phyloP scores from a whole-genome alignment of 169 alveolate species.

The Plasmodium gallinaceum region DNA sequence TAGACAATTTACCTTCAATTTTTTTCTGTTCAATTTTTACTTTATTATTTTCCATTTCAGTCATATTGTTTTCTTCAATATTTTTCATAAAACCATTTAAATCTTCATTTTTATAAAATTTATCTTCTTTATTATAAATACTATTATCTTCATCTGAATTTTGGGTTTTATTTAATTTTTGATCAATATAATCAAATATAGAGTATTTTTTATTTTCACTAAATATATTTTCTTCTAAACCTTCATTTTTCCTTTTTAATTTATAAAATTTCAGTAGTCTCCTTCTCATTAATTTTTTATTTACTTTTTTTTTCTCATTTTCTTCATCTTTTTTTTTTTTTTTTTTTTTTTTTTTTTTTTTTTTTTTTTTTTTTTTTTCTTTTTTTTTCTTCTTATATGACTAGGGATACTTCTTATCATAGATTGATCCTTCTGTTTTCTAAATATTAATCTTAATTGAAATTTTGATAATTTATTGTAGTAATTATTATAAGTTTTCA shows the following conservation, averaged over 20 bases:
- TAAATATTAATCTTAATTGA: conserved; percentile 59
- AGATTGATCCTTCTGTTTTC: conserved; percentile 75
- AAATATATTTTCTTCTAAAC: conserved; percentile 55
- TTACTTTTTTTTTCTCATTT: conserved; percentile 56
- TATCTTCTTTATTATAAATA: not conserved
- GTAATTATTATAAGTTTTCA: not conserved
- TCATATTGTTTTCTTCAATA: too few species aligned
- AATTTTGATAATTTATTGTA: conserved; percentile 20
- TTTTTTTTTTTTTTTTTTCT: conserved; percentile 69
- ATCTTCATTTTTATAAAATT: not conserved
- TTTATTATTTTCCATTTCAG: not conserved
- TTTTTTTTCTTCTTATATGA: conserved; percentile 62
- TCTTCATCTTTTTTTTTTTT: conserved; percentile 10
- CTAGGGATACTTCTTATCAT: conserved; percentile 76
- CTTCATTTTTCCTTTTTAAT: conserved; percentile 74
- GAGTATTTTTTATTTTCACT: conserved; percentile 33
- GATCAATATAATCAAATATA: conserved; percentile 66
- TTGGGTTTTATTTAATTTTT: conserved; percentile 9
- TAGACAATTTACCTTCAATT: not conserved
- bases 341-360: conserved; percentile 29
- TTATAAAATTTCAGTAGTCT: conserved; percentile 59
- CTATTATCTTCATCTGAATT: not conserved
- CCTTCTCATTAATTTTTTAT: conserved; percentile 73
- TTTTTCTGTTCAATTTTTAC: not conserved
- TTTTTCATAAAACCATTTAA: not conserved